Base-by-base conservation (phyloP, 1,284 basidiomycete species). In the Tetrapyrgos nigripes region DNA sequence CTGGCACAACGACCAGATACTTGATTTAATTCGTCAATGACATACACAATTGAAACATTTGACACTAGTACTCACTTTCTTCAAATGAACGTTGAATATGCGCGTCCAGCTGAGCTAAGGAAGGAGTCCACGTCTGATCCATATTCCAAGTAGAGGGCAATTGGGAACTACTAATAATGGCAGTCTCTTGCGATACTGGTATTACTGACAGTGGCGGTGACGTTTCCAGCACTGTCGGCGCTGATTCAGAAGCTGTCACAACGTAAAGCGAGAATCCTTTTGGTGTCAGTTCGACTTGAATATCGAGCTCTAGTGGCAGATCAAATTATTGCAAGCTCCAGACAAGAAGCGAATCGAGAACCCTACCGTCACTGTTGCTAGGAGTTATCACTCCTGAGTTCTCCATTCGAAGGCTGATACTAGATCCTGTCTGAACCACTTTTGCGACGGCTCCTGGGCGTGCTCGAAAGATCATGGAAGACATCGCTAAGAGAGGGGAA, bases 281-380 rank as follows among this genome's bases (percentile, higher is more conserved):
- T 6, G 43, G n/a, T 17, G 9, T 45, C 24, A 45, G 43, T 45
- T 45, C 43, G n/a, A 45, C 43, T 45, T 45, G 43, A 45, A 45
- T 45, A 45, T 45, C 43, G 43, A 45, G 43, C n/a, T 45, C 43
- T 45, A 19, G 24, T 45, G n/a, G n/a, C n/a, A 45, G 43, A 45
- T 23, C 43, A 45, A 23, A 45, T 45, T 45, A 45, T 23, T 45
- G 9, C 43, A 23, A 45, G 43, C 43, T 6, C n/a, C 8, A 45
- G n/a, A 45, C 9, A 45, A 17, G 6, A n/a, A 19, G n/a, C 9
- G 8, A 45, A n/a, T 19, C 24, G n/a, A 8, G 9, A 45, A 17
- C 43, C 9, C 24, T 45, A 6, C n/a, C n/a, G 24, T 17, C 24
- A 17, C 43, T 23, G 43, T 23, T 45, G n/a, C 43, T 19, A 9